A percentile compares a stretch with the other conserved stretches of the same genome.
Conservation (phyloP, 345 rosid genomes). For the Xanthoceras sorbifolium region DNA sequence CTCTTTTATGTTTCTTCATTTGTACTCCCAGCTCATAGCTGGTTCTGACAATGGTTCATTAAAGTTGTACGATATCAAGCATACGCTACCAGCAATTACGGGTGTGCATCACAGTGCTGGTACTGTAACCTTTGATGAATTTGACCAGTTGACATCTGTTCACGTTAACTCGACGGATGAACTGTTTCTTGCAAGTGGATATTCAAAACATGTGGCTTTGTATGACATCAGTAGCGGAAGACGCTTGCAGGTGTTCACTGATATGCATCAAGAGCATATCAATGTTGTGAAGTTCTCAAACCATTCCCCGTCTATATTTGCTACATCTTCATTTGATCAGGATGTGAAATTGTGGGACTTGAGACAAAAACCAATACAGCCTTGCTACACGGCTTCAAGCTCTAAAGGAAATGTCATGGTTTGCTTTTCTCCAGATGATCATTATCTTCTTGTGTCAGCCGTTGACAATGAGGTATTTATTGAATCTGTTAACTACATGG, state of each 20-base stretch:
- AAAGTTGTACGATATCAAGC: constrained; percentile 68
- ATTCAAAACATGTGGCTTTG: constrained; percentile 81
- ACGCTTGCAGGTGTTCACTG: constrained; percentile 69
- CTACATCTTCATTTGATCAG: constrained; percentile 93
- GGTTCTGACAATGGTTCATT: constrained; percentile 96
- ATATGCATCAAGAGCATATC: constrained; percentile 90
- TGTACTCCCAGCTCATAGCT: constrained; percentile 71
- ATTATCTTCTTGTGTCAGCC: constrained; percentile 90
- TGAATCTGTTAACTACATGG: constrained; percentile 12
- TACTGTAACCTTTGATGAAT: constrained; percentile 74
- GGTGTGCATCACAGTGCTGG: constrained; percentile 37
- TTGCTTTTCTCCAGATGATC: constrained; percentile 98
- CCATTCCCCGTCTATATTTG: constrained; percentile 82
- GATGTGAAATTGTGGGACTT: constrained; percentile 95
- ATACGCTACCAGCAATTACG: constrained; percentile 39
- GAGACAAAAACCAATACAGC: constrained; percentile 72
- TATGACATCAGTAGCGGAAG: constrained; percentile 79
- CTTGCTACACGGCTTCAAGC: constrained; percentile 82
- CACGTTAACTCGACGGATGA: constrained; percentile 87
- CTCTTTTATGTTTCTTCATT: constrained; percentile 5
- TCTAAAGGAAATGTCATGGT: constrained; percentile 96
- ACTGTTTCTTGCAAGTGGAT: constrained; percentile 92
- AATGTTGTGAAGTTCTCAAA: constrained; percentile 93
- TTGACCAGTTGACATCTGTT: constrained; percentile 89
- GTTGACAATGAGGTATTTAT: constrained; percentile 89